Evolutionary conservation across 2,329 filamentous ascomycete species (phyloP), one percentile per base, ranked within the genome.

Genomic region (Cyanodermella asteris): DNA sequence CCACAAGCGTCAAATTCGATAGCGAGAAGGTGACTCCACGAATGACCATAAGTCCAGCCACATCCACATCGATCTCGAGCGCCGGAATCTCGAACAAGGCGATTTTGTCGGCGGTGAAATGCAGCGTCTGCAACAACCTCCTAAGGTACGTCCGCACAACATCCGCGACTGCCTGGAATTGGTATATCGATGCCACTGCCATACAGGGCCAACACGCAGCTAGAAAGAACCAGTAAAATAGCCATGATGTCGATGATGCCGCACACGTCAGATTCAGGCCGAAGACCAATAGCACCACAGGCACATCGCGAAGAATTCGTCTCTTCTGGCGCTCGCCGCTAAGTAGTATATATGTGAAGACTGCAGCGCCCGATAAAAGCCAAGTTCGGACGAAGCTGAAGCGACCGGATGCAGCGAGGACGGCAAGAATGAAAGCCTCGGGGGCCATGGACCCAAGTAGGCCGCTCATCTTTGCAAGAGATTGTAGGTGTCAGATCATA

Each of bases 41-140:
- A 20, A 63, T 45, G 5, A 59, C 56, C 35, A 64, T 51, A 11
- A 63, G 39, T 0, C 59, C 60, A 32, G 57, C 49, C 9, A 61
- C 55, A 14, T 60, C 55, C 0, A 52, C 58, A 33, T 64, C 59
- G 21, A 64, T 61, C 34, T 63, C 59, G 26, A 64, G 37, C 2
- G 57, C 59, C 0, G 60, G 56, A 5, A 59, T 36, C 25, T 55
- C 46, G 32, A 58, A 57, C 26, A 56, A 41, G 3, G 55, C 56
- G 28, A 64, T 46, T 29, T 53, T 54, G 30, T 63, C 58, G 23
- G 53, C 51, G 31, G 57, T 54, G 34, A 62, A 61, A 28, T 60
- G 54, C 13, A 58, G 34, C 18, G 53, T 42, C 22, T 49, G 38
- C 15, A 53, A 40, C 7, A 59, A 36, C 13, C 36, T 39, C 11